Conservation (phyloP, 1,284 basidiomycete species). For the Rhodofomes roseus region DNA sequence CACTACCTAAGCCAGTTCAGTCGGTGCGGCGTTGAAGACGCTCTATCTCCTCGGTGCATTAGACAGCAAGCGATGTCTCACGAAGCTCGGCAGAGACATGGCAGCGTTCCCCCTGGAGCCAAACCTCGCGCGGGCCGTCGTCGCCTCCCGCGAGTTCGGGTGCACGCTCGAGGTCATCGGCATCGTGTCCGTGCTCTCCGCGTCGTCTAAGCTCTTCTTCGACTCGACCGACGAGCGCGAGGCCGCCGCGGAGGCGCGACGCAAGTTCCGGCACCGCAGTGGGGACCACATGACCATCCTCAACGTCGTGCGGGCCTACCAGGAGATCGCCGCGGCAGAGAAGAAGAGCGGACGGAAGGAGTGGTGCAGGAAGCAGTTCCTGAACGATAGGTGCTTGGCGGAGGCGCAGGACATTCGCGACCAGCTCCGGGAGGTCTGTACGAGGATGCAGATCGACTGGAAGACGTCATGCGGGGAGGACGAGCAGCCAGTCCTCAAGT, state of each 20-base stretch:
- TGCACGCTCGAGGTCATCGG: constrained; percentile 76
- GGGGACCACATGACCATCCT: constrained; percentile 92
- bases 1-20: constrained; percentile 29
- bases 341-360: constrained; percentile 49
- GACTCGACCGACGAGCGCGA: constrained; percentile 73
- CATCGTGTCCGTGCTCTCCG: constrained; percentile 78
- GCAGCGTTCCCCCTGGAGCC: constrained; percentile 85
- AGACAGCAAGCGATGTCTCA: constrained; percentile 60
- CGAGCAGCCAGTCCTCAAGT: constrained; percentile 59
- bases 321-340: constrained; percentile 47
- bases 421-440: constrained; percentile 74
- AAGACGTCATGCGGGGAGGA: constrained; percentile 52
- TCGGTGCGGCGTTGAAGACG: constrained; percentile 68
- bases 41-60: constrained; percentile 78
- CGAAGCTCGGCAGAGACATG: constrained; percentile 73
- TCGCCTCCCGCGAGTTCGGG: constrained; percentile 67
- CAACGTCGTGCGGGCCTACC: constrained; percentile 82
- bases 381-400: constrained; percentile 85
- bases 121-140: constrained; percentile 69
- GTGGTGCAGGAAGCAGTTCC: constrained; percentile 82
- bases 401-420: constrained; percentile 81
- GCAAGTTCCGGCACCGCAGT: constrained; percentile 78
- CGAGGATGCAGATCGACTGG: constrained; percentile 60
- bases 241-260: constrained; percentile 59
- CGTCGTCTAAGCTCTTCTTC: constrained; percentile 72